Conservation (phyloP, 331 rosid species). For the Acacia pycnantha region DNA sequence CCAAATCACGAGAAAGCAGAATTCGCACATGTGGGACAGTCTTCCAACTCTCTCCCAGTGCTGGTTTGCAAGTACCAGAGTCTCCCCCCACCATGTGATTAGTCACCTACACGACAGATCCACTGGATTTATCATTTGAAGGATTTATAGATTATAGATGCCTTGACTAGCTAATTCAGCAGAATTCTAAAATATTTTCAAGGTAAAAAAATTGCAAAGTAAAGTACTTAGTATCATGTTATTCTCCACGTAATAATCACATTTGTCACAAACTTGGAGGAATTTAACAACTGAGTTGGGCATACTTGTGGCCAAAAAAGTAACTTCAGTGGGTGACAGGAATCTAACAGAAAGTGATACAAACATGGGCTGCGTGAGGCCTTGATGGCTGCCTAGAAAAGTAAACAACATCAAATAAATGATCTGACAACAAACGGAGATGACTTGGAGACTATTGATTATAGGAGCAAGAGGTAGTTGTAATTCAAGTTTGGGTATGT, state of each 20-base stretch:
- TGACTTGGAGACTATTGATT: not conserved
- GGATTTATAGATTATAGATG: not conserved
- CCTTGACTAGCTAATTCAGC: not conserved
- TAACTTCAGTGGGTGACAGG: slow-evolving; percentile 1
- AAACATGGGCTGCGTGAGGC: not conserved
- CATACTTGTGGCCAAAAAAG: not conserved
- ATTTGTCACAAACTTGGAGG: not conserved
- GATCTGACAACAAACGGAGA: not conserved
- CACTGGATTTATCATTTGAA: slow-evolving; percentile 17
- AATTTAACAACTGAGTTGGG: not conserved
- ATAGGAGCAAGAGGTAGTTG: not conserved
- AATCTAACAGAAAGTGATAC: not conserved
- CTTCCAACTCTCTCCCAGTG: slow-evolving; percentile 97
- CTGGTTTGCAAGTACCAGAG: slow-evolving; percentile 74
- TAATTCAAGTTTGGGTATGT: not conserved
- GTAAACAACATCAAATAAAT: not conserved
- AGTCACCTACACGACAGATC: slow-evolving; percentile 61
- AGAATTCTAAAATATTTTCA: not conserved
- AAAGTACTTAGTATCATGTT: not conserved
- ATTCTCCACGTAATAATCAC: not conserved
- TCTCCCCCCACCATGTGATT: slow-evolving; percentile 93
- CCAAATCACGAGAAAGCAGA: slow-evolving; percentile 57
- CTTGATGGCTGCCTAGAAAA: not conserved
- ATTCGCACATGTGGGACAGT: slow-evolving; percentile 76
- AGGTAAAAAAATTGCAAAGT: not conserved